Percentiles rank a stretch among this genome's conserved stretches.
phyloP scores from a whole-genome alignment of 768 basidiomycete species.

The Kwoniella sp. region DNA sequence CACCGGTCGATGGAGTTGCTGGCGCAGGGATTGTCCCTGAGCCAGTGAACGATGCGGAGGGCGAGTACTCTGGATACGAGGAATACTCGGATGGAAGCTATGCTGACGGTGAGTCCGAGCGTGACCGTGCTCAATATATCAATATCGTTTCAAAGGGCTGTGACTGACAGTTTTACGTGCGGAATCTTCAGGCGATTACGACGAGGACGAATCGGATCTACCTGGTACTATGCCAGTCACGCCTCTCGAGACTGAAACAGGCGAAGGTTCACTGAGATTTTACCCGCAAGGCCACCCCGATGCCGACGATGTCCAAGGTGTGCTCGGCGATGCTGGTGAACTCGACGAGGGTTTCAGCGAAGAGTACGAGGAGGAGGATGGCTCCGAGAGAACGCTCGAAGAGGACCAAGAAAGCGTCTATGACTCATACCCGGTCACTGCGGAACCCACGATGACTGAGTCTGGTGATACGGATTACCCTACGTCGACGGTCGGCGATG shows the following conservation, averaged over 20 bases:
- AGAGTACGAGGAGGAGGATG: conserved; percentile 22
- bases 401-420: not conserved
- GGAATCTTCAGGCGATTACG: not conserved
- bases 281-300: conserved; percentile 7
- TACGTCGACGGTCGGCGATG: not conserved
- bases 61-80: not conserved
- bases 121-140: no score
- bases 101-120: not conserved
- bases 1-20: conserved; percentile 1
- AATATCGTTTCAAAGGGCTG: not conserved
- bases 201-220: not conserved
- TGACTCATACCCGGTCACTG: not conserved
- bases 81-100: not conserved
- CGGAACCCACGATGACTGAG: not conserved
- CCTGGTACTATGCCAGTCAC: conserved; percentile 17
- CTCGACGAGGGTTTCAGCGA: conserved; percentile 3
- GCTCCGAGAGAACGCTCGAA: conserved; percentile 5
- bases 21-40: conserved; percentile 13
- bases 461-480: conserved; percentile 5
- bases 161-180: not conserved
- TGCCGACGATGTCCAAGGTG: not conserved
- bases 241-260: conserved; percentile 2
- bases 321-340: conserved; percentile 6
- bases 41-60: conserved; percentile 5
- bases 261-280: not conserved